Conservation (phyloP, 2,329 filamentous ascomycete genomes). For the Thermomyces lanuginosus region DNA sequence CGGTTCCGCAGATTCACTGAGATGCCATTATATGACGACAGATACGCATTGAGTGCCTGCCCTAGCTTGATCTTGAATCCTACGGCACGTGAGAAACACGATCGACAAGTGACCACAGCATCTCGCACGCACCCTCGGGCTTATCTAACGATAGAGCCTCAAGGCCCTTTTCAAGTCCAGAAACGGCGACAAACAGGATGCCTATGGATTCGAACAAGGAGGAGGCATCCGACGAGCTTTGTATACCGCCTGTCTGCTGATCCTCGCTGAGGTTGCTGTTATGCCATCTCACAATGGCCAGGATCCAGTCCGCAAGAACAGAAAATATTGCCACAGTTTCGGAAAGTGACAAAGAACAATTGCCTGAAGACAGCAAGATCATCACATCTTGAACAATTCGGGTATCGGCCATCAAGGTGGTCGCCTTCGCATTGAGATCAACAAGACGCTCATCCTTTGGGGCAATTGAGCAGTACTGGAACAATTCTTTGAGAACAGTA, state of each 20-base stretch:
- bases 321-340: slow-evolving; percentile 20
- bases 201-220: slow-evolving; percentile 28
- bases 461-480: slow-evolving; percentile 21
- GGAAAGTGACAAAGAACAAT: slow-evolving; percentile 13
- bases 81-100: slow-evolving; percentile 8
- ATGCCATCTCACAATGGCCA: slow-evolving; percentile 21
- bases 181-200: slow-evolving; percentile 24
- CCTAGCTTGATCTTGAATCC: slow-evolving; percentile 22
- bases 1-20: slow-evolving; percentile 24
- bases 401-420: slow-evolving; percentile 27
- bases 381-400: slow-evolving; percentile 27
- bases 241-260: slow-evolving; percentile 16
- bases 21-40: slow-evolving; percentile 24
- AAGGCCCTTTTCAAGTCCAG: slow-evolving; percentile 20
- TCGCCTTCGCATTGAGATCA: slow-evolving; percentile 5
- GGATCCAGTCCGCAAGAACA: slow-evolving; percentile 24
- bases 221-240: slow-evolving; percentile 22
- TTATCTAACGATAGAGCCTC: slow-evolving; percentile 20
- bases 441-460: slow-evolving; percentile 2
- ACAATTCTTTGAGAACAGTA: slow-evolving; percentile 16
- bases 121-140: slow-evolving; percentile 15
- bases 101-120: background rate
- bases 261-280: slow-evolving; percentile 12
- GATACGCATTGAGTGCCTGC: slow-evolving; percentile 23
- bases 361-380: slow-evolving; percentile 22